These are phyloP conservation scores for Pilobolus umbonatus DNA, from an alignment of 192 early-diverging fungal genomes.

Conservation along the genomic window DNA sequence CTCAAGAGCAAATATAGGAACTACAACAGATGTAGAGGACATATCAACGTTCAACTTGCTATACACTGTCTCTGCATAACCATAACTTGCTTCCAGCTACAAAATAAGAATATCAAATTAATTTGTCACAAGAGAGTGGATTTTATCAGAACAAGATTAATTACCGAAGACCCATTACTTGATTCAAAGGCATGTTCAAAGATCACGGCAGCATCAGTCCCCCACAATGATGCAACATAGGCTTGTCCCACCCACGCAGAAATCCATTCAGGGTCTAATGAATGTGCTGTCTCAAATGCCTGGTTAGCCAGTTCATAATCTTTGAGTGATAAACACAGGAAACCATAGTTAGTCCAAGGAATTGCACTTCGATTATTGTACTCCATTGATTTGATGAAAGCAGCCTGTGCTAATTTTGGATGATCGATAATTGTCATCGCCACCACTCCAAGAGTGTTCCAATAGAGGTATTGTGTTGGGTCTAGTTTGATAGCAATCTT, in stretches of 20 bases:
- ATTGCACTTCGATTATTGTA: constrained; percentile 53
- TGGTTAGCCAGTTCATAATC: constrained; percentile 74
- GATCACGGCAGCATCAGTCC: constrained; percentile 54
- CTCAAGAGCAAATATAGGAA: constrained; percentile 56
- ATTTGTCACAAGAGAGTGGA: background rate
- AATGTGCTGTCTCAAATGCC: constrained; percentile 67
- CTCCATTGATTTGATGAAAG: constrained; percentile 77
- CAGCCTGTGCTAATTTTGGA: constrained; percentile 72
- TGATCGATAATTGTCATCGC: constrained; percentile 34
- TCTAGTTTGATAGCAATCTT: constrained; percentile 62
- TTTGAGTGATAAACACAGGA: constrained; percentile 62
- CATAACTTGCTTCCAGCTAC: constrained; percentile 61
- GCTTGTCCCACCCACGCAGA: constrained; percentile 87
- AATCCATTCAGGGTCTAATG: constrained; percentile 72
- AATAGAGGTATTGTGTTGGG: constrained; percentile 47
- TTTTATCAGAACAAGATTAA: background rate
- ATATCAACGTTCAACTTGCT: constrained; percentile 4
- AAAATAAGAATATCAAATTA: background rate
- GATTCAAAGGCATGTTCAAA: constrained; percentile 79
- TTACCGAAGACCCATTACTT: constrained; percentile 49
- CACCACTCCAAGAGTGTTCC: constrained; percentile 73
- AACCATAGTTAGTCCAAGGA: constrained; percentile 83
- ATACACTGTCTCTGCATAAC: constrained; percentile 33
- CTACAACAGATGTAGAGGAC: constrained; percentile 32
- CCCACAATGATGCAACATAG: constrained; percentile 60